Percentiles rank a stretch among this genome's conserved stretches.
Evolutionary conservation across 1,284 basidiomycete genomes (phyloP).

Genomic region (Schizophyllum commune): DNA sequence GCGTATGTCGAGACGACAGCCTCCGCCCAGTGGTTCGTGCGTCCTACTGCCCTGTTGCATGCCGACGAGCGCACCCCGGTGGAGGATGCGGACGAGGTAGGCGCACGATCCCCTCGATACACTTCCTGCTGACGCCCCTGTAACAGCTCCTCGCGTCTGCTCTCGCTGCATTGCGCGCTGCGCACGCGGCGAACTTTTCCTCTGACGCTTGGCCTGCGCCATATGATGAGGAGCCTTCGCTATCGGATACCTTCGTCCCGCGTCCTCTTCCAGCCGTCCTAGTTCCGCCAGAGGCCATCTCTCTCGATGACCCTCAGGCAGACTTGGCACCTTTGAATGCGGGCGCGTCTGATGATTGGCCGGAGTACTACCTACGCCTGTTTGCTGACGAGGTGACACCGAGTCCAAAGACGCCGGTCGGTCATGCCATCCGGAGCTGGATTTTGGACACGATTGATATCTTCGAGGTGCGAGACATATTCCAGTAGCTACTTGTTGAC

Average conservation of each 20-base stretch:
- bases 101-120: not conserved
- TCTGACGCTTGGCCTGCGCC: not conserved
- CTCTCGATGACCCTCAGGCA: constrained; percentile 60
- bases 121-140: not conserved
- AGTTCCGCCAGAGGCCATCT: constrained; percentile 83
- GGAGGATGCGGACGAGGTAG: constrained; percentile 56
- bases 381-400: constrained; percentile 80
- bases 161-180: not conserved
- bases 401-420: constrained; percentile 60
- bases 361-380: constrained; percentile 62
- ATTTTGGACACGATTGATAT: constrained; percentile 84
- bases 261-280: constrained; percentile 58
- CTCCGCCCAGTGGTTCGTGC: constrained; percentile 53
- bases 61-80: constrained; percentile 24
- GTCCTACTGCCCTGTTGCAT: constrained; percentile 46
- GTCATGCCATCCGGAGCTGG: constrained; percentile 75
- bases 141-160: not conserved
- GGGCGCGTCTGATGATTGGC: constrained; percentile 56
- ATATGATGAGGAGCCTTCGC: not conserved
- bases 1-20: constrained; percentile 54
- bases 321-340: constrained; percentile 26
- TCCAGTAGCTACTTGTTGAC: not conserved
- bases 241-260: not conserved
- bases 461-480: constrained; percentile 48
- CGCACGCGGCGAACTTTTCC: not conserved